Evolutionary conservation across 2,329 filamentous ascomycete genomes (phyloP), one percentile per base, ranked within the genome.

Genomic region (Immersiporthe knoxdaviesiana): DNA sequence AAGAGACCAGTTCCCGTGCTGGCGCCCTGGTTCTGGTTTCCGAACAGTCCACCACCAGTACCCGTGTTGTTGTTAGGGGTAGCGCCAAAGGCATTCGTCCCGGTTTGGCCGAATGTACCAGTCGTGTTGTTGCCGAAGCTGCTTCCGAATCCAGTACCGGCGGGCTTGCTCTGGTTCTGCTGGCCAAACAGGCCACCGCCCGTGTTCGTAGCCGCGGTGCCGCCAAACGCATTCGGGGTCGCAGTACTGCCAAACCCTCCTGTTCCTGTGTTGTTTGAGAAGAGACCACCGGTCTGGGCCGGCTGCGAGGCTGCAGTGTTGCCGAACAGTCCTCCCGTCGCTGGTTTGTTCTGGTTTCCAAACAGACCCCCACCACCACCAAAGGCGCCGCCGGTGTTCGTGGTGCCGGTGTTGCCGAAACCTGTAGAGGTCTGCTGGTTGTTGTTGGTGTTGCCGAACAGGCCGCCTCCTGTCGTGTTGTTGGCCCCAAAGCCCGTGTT

Each of bases 361-460:
- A 84, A 84, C 1, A 77, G 76, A 30, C 79, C 70, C 21, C 68
- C 70, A 32, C 68, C 70, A 24, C 68, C 70, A 37, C 68, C 70
- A 41, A 70, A 70, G 10, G 59, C 78, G 63, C 80, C 37, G 58
- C 81, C 32, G 81, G 56, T 67, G 44, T 52, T 72, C 27, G 61
- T 77, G 16, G 78, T 79, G 54, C 72, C 75, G 11, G 83, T 79
- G 71, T 82, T 85, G 37, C 81, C 81, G 50, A 83, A 83, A 64
- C 77, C 80, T 70, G 82, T 82, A 6, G 37, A 50, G 0, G 81
- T 78, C 11, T 37, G 35, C n/a, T 62, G 59, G 3, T 74, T 74
- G 52, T 81, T 77, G 70, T 81, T 79, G 27, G 75, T 77, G 68
- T 75, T 79, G 66, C 79, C 78, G 70, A 82, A 82, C 10, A 81